Percentiles rank a stretch among this genome's conserved stretches.
These are phyloP conservation scores for Meripilus lineatus DNA, from an alignment of 1,284 basidiomycete genomes.

Conservation along the genomic window DNA sequence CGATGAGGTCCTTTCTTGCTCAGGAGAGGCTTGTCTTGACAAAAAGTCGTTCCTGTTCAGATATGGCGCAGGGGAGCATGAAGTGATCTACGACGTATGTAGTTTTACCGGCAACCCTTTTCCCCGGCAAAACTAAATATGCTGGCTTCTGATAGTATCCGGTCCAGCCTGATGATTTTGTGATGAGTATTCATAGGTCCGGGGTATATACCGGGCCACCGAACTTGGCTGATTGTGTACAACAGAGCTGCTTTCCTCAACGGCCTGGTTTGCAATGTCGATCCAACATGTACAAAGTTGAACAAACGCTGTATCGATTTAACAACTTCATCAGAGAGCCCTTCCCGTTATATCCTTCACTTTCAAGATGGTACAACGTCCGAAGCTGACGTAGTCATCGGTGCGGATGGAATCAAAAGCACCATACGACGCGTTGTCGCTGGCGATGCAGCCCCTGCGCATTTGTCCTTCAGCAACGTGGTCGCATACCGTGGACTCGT, in stretches of 20 bases:
- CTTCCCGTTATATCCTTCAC: neutral
- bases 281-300: neutral
- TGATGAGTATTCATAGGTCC: neutral
- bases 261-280: neutral
- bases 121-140: constrained; percentile 45
- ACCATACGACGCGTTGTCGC: constrained; percentile 34
- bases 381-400: constrained; percentile 17
- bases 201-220: no score
- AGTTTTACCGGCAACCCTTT: no score
- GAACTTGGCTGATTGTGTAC: no score
- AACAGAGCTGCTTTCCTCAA: neutral
- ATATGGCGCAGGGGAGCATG: neutral
- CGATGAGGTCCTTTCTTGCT: constrained; percentile 26
- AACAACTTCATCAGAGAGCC: neutral
- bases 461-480: constrained; percentile 39
- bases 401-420: constrained; percentile 35
- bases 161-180: neutral
- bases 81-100: neutral
- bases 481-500: constrained; percentile 43
- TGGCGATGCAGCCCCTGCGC: constrained; percentile 19
- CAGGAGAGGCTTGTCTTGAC: neutral
- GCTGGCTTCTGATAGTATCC: constrained; percentile 32
- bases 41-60: neutral
- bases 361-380: constrained; percentile 17
- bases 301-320: neutral